Percentiles rank a stretch among this genome's conserved stretches.
phyloP scores from a whole-genome alignment of 208 protist species.

The Trypanosoma grayi region DNA sequence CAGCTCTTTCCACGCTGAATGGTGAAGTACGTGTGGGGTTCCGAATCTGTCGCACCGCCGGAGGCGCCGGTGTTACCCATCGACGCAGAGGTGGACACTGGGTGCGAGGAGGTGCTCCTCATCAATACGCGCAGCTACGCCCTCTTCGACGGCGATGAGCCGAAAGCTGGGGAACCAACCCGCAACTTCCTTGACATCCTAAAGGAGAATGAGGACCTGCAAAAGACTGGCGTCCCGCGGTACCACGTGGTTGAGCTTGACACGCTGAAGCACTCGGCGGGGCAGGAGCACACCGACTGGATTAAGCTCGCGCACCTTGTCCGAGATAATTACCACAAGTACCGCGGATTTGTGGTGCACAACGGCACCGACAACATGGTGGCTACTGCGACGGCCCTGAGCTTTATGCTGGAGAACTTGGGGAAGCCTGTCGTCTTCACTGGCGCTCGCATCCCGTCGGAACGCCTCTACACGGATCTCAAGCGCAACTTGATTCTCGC shows the following conservation, averaged over 20 bases:
- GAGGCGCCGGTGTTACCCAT: conserved; percentile 15
- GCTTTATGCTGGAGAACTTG: conserved; percentile 97
- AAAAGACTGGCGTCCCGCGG: conserved; percentile 50
- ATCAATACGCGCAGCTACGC: conserved; percentile 65
- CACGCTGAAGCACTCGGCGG: conserved; percentile 58
- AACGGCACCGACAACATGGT: conserved; percentile 97
- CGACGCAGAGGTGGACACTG: conserved; percentile 24
- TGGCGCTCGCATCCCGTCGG: conserved; percentile 91
- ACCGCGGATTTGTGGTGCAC: conserved; percentile 97
- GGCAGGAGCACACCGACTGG: conserved; percentile 68
- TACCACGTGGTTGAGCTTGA: conserved; percentile 58
- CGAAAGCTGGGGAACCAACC: neutral
- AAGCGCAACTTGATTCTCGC: conserved; percentile 82
- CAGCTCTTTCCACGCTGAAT: neutral
- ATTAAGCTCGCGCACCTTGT: conserved; percentile 68
- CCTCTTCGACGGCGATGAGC: conserved; percentile 23
- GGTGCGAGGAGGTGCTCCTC: conserved; percentile 43
- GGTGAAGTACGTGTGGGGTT: conserved; percentile 5
- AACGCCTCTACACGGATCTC: conserved; percentile 87
- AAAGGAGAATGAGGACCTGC: conserved; percentile 51
- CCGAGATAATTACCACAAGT: conserved; percentile 78
- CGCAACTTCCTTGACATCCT: conserved; percentile 44
- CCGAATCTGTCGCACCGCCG: neutral
- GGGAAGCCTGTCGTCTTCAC: conserved; percentile 97
- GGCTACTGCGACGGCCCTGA: conserved; percentile 92